Percentiles rank a stretch among this genome's conserved stretches.
Conservation (phyloP, 202 grass and related monocot genomes). For the Dendrocalamus latiflorus region DNA sequence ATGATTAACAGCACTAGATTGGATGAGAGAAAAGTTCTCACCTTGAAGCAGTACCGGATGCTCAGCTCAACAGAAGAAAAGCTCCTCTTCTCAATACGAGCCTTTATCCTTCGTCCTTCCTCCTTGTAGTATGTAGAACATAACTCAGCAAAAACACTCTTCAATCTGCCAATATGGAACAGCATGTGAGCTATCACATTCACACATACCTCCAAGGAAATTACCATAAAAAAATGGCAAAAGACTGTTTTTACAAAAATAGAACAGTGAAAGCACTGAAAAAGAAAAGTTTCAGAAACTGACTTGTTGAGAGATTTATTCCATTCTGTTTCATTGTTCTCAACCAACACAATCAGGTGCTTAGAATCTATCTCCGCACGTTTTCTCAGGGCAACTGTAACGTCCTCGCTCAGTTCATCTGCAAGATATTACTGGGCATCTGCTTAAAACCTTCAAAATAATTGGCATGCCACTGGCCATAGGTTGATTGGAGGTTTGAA, state of each 20-base stretch:
- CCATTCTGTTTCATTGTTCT: constrained; percentile 71
- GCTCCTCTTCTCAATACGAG: constrained; percentile 83
- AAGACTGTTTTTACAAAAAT: background rate
- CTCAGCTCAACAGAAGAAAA: constrained; percentile 73
- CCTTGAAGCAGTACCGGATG: constrained; percentile 96
- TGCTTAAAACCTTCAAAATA: constrained; percentile 5
- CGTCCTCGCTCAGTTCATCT: constrained; percentile 82
- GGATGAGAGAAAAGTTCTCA: constrained; percentile 31
- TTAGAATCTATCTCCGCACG: constrained; percentile 90
- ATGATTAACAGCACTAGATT: constrained; percentile 18
- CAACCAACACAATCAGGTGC: constrained; percentile 59
- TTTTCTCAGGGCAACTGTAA: constrained; percentile 84
- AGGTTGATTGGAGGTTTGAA: constrained; percentile 2
- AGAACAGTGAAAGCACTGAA: constrained; percentile 3
- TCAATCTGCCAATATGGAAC: constrained; percentile 51
- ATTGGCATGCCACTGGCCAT: background rate
- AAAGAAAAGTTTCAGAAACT: constrained; percentile 24
- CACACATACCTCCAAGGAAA: constrained; percentile 7
- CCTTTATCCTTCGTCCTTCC: constrained; percentile 75
- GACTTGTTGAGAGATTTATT: constrained; percentile 80
- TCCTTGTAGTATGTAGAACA: constrained; percentile 90
- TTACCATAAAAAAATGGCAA: background rate
- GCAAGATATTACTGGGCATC: constrained; percentile 25
- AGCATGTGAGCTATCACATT: background rate
- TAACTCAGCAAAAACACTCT: constrained; percentile 66